A percentile compares a stretch with the other conserved stretches of the same genome.
Conservation (phyloP, 495 filamentous ascomycete species). For the Xylaria telfairii region DNA sequence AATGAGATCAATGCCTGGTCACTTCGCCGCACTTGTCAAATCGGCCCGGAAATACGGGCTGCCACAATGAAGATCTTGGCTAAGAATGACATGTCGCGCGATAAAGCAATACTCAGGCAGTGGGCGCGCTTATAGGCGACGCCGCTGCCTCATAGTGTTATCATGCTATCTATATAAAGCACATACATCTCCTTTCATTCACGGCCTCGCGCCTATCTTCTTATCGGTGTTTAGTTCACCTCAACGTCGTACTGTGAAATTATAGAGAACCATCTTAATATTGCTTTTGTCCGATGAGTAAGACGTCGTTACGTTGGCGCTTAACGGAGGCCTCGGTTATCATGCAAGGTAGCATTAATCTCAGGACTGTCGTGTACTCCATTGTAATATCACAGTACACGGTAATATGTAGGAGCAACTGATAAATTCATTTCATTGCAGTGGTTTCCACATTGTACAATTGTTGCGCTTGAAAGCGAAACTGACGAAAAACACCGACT, state of each 20-base stretch:
- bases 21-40: constrained; percentile 10
- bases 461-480: too few species aligned
- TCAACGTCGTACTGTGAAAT: neutral
- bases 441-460: neutral
- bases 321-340: neutral
- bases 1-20: constrained; percentile 17
- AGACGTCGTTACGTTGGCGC: neutral
- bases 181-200: neutral
- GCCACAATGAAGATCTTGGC: neutral
- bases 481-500: neutral
- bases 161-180: neutral
- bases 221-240: neutral
- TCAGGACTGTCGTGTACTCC: neutral
- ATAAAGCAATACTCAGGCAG: neutral
- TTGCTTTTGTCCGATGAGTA: neutral
- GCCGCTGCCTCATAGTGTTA: neutral
- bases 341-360: neutral
- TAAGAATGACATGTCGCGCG: too few species aligned
- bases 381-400: neutral
- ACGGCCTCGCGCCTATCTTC: neutral
- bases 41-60: constrained; percentile 4
- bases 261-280: neutral
- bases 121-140: constrained; percentile 15
- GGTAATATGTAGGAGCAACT: neutral
- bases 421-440: neutral